These are phyloP conservation scores for Septoria linicola DNA, from an alignment of 2,329 filamentous ascomycete species.

Conservation along the genomic window DNA sequence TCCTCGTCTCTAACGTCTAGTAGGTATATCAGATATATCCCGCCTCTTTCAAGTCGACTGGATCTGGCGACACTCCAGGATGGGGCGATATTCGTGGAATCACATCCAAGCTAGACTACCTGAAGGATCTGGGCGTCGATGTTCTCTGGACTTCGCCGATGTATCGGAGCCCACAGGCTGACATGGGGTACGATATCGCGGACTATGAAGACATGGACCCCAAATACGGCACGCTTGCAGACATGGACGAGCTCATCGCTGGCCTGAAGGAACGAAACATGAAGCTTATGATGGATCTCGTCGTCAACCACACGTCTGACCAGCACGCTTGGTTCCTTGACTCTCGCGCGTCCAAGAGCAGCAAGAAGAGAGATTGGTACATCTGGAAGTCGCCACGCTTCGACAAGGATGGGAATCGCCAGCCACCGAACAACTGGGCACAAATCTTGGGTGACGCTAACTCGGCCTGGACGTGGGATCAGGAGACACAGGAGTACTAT, in stretches of 20 bases:
- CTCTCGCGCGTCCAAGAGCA: conserved; percentile 52
- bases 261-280: conserved; percentile 47
- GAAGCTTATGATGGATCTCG: conserved; percentile 52
- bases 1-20: not conserved
- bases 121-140: conserved; percentile 62
- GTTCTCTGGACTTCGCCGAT: conserved; percentile 66
- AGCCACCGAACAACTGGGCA: conserved; percentile 59
- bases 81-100: conserved; percentile 66
- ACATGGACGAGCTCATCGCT: conserved; percentile 47
- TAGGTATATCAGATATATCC: conserved; percentile 55
- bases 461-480: conserved; percentile 48
- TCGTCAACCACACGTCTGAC: conserved; percentile 36
- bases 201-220: conserved; percentile 51
- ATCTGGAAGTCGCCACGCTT: conserved; percentile 63
- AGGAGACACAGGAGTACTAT: conserved; percentile 49
- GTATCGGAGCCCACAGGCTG: conserved; percentile 41
- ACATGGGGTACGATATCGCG: conserved; percentile 48
- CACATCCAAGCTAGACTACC: conserved; percentile 63
- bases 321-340: conserved; percentile 61
- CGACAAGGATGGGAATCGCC: conserved; percentile 53
- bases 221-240: conserved; percentile 47
- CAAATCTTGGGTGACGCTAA: conserved; percentile 41
- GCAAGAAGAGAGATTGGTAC: conserved; percentile 61
- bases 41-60: conserved; percentile 58
- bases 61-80: conserved; percentile 52